phyloP scores from a whole-genome alignment of 306 rosid genomes.

The Sechiopsis laciniata region DNA sequence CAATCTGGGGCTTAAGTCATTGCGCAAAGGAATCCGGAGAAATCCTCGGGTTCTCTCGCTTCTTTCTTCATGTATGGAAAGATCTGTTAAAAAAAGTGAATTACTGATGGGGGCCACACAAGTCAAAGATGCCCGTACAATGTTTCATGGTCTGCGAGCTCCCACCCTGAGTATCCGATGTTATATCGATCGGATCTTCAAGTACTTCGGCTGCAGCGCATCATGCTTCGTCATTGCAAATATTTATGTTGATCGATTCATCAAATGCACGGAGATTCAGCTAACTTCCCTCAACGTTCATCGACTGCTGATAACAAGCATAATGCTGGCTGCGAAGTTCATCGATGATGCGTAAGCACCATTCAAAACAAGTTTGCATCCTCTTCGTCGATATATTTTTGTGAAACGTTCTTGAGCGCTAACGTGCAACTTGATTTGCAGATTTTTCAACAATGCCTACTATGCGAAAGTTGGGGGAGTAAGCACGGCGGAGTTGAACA shows the following conservation, averaged over 20 bases:
- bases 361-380: conserved; percentile 13
- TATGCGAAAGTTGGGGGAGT: conserved; percentile 96
- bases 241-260: conserved; percentile 69
- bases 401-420: background rate
- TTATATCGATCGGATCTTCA: conserved; percentile 77
- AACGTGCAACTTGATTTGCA: conserved; percentile 36
- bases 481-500: conserved; percentile 72
- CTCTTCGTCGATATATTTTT: background rate
- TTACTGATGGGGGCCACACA: conserved; percentile 42
- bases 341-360: conserved; percentile 81
- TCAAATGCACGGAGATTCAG: conserved; percentile 46
- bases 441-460: conserved; percentile 90
- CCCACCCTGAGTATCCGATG: conserved; percentile 66
- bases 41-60: conserved; percentile 72
- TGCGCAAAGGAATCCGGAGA: conserved; percentile 47
- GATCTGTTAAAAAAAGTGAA: conserved; percentile 65
- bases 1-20: conserved; percentile 55
- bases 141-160: conserved; percentile 76
- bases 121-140: conserved; percentile 46
- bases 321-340: conserved; percentile 91
- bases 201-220: conserved; percentile 90
- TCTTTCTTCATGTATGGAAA: conserved; percentile 69
- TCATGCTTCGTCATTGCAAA: conserved; percentile 82
- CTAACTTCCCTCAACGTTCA: conserved; percentile 81
- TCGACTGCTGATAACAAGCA: conserved; percentile 80